Conservation (phyloP, 129 eudicot genomes). For the carrot (Daucus carota) region DNA sequence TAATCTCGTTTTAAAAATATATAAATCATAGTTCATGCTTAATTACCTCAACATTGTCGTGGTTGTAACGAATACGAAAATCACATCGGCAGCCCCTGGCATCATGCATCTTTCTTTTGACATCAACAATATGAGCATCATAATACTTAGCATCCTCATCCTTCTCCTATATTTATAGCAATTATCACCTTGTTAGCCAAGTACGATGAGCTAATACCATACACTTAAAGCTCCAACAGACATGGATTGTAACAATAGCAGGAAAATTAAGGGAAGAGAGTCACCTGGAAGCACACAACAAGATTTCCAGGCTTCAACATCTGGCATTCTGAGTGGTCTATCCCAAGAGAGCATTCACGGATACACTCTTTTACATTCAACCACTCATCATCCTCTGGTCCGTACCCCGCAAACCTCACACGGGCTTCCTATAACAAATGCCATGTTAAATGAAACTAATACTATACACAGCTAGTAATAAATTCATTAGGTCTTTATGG, state of each 20-base stretch:
- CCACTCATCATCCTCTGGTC: constrained; percentile 82
- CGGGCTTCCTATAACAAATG: constrained; percentile 44
- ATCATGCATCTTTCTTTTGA: constrained; percentile 71
- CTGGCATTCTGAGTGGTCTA: constrained; percentile 70
- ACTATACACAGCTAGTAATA: neutral
- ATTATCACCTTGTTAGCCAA: neutral
- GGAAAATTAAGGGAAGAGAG: constrained; percentile 5
- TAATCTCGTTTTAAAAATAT: too few species aligned
- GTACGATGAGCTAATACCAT: neutral
- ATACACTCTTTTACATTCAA: constrained; percentile 44
- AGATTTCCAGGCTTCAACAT: constrained; percentile 61
- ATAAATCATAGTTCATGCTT: neutral
- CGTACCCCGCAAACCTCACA: constrained; percentile 56
- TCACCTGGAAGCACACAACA: constrained; percentile 79
- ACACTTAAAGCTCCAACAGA: neutral
- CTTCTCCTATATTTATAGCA: constrained; percentile 41
- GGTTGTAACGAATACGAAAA: constrained; percentile 59
- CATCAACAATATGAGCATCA: constrained; percentile 60
- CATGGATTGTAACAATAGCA: neutral
- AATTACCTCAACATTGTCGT: constrained; percentile 61
- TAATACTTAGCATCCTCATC: constrained; percentile 59
- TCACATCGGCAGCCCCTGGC: constrained; percentile 84
- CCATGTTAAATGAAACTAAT: neutral
- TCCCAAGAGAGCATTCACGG: constrained; percentile 63
- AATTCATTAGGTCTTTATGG: neutral